Evolutionary conservation across 116 monocot genomes (phyloP).

Genomic region (Papilionanthe hybrid): DNA sequence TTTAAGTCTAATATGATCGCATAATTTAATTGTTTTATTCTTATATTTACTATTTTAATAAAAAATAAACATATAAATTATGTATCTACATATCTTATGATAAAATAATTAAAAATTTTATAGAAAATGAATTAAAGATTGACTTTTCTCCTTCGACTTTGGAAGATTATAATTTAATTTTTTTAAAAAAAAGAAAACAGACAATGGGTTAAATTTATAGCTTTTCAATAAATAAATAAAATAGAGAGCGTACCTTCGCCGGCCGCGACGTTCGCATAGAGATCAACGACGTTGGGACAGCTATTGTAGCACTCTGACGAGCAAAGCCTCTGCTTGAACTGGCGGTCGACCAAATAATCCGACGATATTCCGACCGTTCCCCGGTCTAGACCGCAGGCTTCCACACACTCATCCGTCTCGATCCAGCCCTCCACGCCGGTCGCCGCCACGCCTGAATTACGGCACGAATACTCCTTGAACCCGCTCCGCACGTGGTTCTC

Average conservation of each 20-base stretch:
- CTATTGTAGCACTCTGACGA: constrained; percentile 7
- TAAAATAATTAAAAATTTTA: too few relatives aligned
- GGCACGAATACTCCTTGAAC: constrained; percentile 13
- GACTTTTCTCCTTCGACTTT: too few relatives aligned
- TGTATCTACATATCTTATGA: too few relatives aligned
- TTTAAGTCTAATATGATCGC: too few relatives aligned
- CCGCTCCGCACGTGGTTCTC: constrained; percentile 1
- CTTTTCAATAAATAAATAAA: too few relatives aligned
- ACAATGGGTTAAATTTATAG: too few relatives aligned
- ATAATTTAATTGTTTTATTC: too few relatives aligned
- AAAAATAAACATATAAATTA: too few relatives aligned
- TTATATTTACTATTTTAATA: too few relatives aligned
- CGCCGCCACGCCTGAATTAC: constrained; percentile 17
- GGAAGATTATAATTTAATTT: too few relatives aligned
- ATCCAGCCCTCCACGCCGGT: neutral
- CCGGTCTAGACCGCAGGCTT: constrained; percentile 15
- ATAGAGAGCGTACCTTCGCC: constrained; percentile 20
- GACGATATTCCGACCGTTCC: constrained; percentile 12
- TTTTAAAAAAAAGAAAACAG: too few relatives aligned
- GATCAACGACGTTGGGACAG: constrained; percentile 10
- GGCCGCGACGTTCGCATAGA: constrained; percentile 17
- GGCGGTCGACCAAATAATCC: neutral
- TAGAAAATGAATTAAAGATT: too few relatives aligned
- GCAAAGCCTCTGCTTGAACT: constrained; percentile 7
- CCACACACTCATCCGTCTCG: constrained; percentile 9